Base-by-base conservation (phyloP, 2,329 filamentous ascomycete species). In the Teratosphaeria zuluensis region DNA sequence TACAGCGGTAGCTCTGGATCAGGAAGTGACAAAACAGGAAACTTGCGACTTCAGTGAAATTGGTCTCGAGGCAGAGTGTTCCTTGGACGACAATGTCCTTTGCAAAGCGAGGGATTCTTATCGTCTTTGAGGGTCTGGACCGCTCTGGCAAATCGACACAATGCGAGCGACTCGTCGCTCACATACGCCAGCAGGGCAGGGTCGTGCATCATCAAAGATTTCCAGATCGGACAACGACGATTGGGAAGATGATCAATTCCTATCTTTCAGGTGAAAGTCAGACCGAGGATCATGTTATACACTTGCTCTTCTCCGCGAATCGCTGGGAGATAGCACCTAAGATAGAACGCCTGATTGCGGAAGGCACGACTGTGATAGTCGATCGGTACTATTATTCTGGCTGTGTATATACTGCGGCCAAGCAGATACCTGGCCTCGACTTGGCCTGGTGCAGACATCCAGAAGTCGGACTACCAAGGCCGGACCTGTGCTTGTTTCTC, bases 321-420 rank as follows among this genome's bases (percentile, higher is more conserved):
- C 82, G 92, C 54, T 96, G 92, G 92, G 92, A 96, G 70, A 73
- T 78, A 53, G 76, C 73, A 69, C 75, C 70, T 48, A 70, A 70
- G 1, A 78, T 79, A 32, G 64, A 69, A 61, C 55, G 66, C 24
- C 69, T 71, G 6, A 77, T 96, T 5, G 75, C 78, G 0, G 73
- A 78, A 1, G 92, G 92, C 8, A 85, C 80, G 21, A 94, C 84
- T 0, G 81, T 99, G 33, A 79, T 99, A 46, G 86, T 92, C 65
- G 94, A 99, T 74, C 86, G 94, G 54, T 99, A 97, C 77, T 95
- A 95, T 72, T 92, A 96, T 77, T 94, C 89, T 21, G 94, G 94
- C 57, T 89, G 92, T 59, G 90, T 96, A 55, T 99, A 97, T 77
- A 90, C 87, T 28, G 90, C 90, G 0, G 92, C 94, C 3, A 97